A percentile compares a stretch with the other conserved stretches of the same genome.
Evolutionary conservation across 169 alveolate species (phyloP).

Genomic region (Plasmodium vivax): DNA sequence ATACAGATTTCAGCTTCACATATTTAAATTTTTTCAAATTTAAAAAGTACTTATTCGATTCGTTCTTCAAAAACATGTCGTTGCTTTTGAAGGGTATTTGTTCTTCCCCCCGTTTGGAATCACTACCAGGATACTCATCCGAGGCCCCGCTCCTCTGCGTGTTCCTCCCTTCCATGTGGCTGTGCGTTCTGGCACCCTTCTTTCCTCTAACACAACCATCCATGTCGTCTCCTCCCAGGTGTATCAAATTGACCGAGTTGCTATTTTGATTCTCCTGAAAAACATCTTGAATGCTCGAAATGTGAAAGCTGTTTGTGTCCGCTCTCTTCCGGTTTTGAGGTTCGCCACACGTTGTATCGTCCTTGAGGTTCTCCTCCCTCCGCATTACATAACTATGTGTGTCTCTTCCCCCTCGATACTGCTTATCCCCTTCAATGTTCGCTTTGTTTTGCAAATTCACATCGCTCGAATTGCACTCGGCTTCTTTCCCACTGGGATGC

Average conservation of each 20-base stretch:
- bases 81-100: neutral
- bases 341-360: neutral
- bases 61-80: neutral
- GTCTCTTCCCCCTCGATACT: neutral
- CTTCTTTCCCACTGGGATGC: neutral
- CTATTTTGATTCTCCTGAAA: conserved; percentile 1
- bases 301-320: neutral
- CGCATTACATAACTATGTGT: neutral
- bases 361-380: neutral
- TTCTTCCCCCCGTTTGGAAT: neutral
- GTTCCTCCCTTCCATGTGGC: neutral
- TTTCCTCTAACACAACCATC: neutral
- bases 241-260: neutral
- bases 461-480: neutral
- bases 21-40: conserved; percentile 72
- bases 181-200: neutral
- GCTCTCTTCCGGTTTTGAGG: neutral
- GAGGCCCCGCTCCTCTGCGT: neutral
- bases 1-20: conserved; percentile 78
- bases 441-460: neutral
- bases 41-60: conserved; percentile 31
- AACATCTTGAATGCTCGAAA: conserved; percentile 5
- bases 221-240: neutral
- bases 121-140: neutral
- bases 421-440: neutral